Percentiles rank a stretch among this genome's conserved stretches.
Conservation (phyloP, 257 asterid genomes). For the Solanum chiquidenum region DNA sequence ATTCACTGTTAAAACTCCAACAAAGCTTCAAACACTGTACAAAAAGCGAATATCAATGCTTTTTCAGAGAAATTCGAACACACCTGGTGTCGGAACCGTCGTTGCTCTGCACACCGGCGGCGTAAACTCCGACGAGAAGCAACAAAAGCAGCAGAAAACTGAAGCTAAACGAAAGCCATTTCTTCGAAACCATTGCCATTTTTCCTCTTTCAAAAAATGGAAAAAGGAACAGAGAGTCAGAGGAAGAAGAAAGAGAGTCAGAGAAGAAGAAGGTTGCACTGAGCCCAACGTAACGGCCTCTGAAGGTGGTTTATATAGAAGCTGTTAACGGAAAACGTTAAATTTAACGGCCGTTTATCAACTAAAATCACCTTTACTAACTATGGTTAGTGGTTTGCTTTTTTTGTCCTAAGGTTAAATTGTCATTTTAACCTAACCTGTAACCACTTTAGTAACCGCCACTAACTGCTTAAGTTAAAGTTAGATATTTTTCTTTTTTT, state of each 20-base stretch:
- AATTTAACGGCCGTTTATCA: slow-evolving; percentile 43
- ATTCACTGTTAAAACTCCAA: not conserved
- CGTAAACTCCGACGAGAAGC: slow-evolving; percentile 23
- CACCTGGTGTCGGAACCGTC: slow-evolving; percentile 33
- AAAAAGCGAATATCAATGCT: not conserved
- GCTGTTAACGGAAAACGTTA: slow-evolving; percentile 25
- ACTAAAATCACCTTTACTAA: slow-evolving; percentile 14
- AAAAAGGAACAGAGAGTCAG: slow-evolving; percentile 1
- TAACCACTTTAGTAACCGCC: slow-evolving; percentile 28
- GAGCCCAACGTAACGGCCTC: slow-evolving; percentile 61
- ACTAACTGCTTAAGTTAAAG: slow-evolving; percentile 21
- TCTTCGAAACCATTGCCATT: slow-evolving; percentile 30
- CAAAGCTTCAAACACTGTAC: not conserved
- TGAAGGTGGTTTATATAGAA: slow-evolving; percentile 35
- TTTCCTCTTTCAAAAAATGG: not conserved
- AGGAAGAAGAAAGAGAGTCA: slow-evolving; percentile 7
- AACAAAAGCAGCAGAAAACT: slow-evolving; percentile 29
- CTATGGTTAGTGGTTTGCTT: slow-evolving; percentile 12
- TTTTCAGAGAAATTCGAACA: not conserved
- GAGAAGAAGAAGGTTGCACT: slow-evolving; percentile 19
- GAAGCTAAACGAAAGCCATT: slow-evolving; percentile 17
- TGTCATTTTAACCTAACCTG: slow-evolving; percentile 4
- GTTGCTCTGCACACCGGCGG: slow-evolving; percentile 19
- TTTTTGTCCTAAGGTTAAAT: not conserved
- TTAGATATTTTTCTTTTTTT: not conserved